phyloP scores from a whole-genome alignment of 1,284 basidiomycete genomes.

The Ustilago trichophora region DNA sequence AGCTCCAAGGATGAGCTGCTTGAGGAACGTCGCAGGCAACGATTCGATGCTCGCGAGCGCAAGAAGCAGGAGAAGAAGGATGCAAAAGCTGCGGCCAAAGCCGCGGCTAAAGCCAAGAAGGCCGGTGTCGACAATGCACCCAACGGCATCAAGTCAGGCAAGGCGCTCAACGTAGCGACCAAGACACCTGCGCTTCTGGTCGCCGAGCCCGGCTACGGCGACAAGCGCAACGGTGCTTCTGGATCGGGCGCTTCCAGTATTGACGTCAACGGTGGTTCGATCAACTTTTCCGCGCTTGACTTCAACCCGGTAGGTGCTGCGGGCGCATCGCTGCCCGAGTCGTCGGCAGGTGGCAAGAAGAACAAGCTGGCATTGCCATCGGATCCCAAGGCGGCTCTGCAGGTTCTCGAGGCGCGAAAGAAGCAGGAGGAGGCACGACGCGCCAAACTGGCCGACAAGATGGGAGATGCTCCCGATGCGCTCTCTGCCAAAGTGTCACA shows the following conservation, averaged over 20 bases:
- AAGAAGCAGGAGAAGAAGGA: slow-evolving; percentile 60
- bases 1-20: slow-evolving; percentile 60
- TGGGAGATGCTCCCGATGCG: slow-evolving; percentile 41
- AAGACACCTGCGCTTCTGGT: slow-evolving; percentile 54
- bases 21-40: slow-evolving; percentile 58
- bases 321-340: slow-evolving; percentile 16
- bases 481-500: slow-evolving; percentile 43
- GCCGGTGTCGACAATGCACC: slow-evolving; percentile 20
- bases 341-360: slow-evolving; percentile 48
- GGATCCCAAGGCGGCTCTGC: slow-evolving; percentile 62
- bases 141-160: slow-evolving; percentile 27
- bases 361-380: slow-evolving; percentile 56
- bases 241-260: slow-evolving; percentile 13
- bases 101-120: slow-evolving; percentile 29
- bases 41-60: slow-evolving; percentile 60
- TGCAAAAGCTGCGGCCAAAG: slow-evolving; percentile 32
- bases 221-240: slow-evolving; percentile 25
- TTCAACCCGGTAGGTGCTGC: slow-evolving; percentile 44
- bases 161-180: slow-evolving; percentile 27
- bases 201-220: slow-evolving; percentile 33
- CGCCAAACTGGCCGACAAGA: slow-evolving; percentile 42
- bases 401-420: slow-evolving; percentile 61
- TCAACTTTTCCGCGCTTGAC: slow-evolving; percentile 52
- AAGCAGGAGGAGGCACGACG: slow-evolving; percentile 42
- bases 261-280: slow-evolving; percentile 30